phyloP scores from a whole-genome alignment of 257 asterid species.

The Eucommia ulmoides region DNA sequence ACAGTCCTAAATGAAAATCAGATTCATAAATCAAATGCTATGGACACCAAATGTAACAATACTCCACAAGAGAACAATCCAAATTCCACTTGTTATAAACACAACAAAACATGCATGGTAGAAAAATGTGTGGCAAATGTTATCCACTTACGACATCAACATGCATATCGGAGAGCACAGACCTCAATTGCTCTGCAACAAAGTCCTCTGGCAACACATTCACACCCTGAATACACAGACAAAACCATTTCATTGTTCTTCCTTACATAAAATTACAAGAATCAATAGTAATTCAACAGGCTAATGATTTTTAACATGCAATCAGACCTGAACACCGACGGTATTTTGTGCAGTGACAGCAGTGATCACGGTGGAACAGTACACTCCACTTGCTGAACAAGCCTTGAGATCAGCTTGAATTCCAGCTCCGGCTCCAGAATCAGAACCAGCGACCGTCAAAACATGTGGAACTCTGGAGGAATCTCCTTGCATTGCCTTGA shows the following conservation, averaged over 20 bases:
- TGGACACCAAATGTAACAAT: too few species aligned
- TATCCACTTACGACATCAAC: conserved; percentile 74
- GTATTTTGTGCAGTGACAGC: conserved; percentile 96
- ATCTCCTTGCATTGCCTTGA: conserved; percentile 27
- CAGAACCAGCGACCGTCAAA: conserved; percentile 89
- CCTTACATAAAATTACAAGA: too few species aligned
- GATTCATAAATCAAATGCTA: too few species aligned
- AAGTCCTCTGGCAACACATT: conserved; percentile 44
- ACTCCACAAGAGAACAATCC: too few species aligned
- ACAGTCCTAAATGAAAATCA: too few species aligned
- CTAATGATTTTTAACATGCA: background rate
- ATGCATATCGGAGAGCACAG: conserved; percentile 79
- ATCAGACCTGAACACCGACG: conserved; percentile 70
- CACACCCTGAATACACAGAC: conserved; percentile 89
- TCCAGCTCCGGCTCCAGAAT: conserved; percentile 92
- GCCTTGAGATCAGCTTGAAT: conserved; percentile 93
- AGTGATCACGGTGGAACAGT: conserved; percentile 84
- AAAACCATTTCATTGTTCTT: too few species aligned
- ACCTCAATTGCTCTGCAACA: conserved; percentile 65
- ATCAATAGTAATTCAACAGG: background rate
- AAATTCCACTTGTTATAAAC: too few species aligned
- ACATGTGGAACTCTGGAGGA: conserved; percentile 62
- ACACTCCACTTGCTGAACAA: conserved; percentile 79
- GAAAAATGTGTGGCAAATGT: too few species aligned
- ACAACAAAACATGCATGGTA: too few species aligned